Conservation (phyloP, 305 asterid genomes). For the Fraxinus albicans region DNA sequence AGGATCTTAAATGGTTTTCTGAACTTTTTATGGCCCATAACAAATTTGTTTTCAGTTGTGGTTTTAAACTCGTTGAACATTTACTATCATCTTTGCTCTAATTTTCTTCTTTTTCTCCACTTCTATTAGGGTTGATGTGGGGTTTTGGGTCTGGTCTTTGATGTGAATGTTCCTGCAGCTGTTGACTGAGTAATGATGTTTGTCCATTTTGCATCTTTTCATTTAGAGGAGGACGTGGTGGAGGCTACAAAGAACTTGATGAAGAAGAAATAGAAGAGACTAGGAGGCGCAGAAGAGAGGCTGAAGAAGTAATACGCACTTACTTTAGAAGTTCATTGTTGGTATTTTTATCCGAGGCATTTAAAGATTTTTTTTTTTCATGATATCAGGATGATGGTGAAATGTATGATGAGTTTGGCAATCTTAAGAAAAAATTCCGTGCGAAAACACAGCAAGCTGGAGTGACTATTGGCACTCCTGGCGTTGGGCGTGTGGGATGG, state of each 20-base stretch:
- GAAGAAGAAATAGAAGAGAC: conserved; percentile 97
- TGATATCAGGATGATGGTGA: conserved; percentile 91
- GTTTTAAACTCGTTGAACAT: background rate
- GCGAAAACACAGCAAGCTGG: conserved; percentile 78
- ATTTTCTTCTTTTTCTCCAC: background rate
- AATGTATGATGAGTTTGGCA: conserved; percentile 98
- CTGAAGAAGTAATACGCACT: conserved; percentile 68
- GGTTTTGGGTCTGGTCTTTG: background rate
- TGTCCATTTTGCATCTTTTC: conserved; percentile 16
- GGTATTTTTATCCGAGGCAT: background rate
- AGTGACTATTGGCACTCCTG: conserved; percentile 59
- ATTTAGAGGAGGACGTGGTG: conserved; percentile 95
- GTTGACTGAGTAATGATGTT: conserved; percentile 16
- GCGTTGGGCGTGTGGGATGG: conserved; percentile 98
- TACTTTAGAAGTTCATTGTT: conserved; percentile 11
- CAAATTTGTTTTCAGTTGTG: background rate
- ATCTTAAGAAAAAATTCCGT: conserved; percentile 94
- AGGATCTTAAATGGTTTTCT: conserved; percentile 1
- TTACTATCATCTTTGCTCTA: conserved; percentile 1
- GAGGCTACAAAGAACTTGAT: conserved; percentile 97
- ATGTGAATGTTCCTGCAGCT: background rate
- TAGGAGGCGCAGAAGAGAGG: conserved; percentile 82
- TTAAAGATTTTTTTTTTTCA: background rate
- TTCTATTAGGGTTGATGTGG: conserved; percentile 5
- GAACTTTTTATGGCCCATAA: background rate